A percentile compares a stretch with the other conserved stretches of the same genome.
phyloP scores from a whole-genome alignment of 345 rosid species.

The Gossypium thurberi region DNA sequence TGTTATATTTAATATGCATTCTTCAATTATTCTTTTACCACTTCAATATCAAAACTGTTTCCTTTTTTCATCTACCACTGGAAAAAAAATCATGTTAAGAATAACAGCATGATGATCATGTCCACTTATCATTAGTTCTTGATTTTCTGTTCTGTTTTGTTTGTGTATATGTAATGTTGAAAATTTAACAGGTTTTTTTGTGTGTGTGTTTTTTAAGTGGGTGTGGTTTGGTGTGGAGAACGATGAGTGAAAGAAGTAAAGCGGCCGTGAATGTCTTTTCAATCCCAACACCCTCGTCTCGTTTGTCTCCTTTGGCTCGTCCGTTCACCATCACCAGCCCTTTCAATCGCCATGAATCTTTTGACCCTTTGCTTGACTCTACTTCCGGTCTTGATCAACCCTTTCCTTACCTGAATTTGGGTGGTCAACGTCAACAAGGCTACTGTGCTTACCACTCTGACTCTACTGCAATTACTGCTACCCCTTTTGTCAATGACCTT shows the following conservation, averaged over 20 bases:
- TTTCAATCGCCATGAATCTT: background rate
- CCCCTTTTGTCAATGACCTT: background rate
- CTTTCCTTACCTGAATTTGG: background rate
- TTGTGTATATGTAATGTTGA: background rate
- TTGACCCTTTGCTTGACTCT: constrained; percentile 7
- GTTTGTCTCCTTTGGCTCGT: constrained; percentile 37
- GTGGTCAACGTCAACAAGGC: background rate
- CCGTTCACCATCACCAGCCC: constrained; percentile 30
- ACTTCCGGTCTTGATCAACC: constrained; percentile 11
- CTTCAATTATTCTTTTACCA: background rate
- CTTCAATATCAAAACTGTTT: background rate
- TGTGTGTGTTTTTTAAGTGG: background rate
- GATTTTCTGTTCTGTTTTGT: background rate
- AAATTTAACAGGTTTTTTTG: background rate
- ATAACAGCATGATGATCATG: background rate
- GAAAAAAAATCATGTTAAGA: background rate
- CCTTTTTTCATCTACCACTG: background rate
- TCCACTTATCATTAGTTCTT: background rate
- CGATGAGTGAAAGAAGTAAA: constrained; percentile 21
- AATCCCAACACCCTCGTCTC: constrained; percentile 16
- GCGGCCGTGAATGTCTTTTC: constrained; percentile 3
- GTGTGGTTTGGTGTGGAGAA: background rate
- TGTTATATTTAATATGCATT: background rate
- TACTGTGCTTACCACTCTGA: background rate
- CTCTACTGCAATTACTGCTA: constrained; percentile 1